Base-by-base conservation (phyloP, 768 basidiomycete species). In the Podaxis pistillaris region DNA sequence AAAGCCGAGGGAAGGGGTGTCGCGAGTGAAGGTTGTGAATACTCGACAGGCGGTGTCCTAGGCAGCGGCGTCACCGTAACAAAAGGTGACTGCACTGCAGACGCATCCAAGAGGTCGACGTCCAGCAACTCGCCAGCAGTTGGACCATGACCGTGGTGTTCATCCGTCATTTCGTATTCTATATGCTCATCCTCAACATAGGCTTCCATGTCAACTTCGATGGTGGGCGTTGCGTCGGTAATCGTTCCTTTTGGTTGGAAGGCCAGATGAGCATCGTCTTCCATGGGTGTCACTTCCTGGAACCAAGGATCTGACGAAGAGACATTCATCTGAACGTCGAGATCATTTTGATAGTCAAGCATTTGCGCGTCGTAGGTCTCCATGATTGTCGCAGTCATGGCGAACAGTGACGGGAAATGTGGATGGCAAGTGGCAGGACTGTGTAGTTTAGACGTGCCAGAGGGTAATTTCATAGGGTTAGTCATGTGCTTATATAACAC, bases 161-260 rank as follows among this genome's bases (percentile, higher is more conserved):
- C 66, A 58, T 66, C 66, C 11, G 56, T 26, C 66, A 67, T 67
- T 36, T 67, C 66, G 28, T 67, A 67, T 54, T 67, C 66, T 49
- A 58, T 47, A 37, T 64, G 56, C 44, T 55, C 38, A n/a, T 64
- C 66, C 24, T 67, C 66, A 17, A 52, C 30, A 56, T 67, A 67
- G 37, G 60, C 66, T 51, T 67, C 64, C 66, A 67, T 67, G 38
- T 67, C 66, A 8, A 67, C 64, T 53, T 67, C 66, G 9, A 65
- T 52, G 19, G 56, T 60, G 30, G 55, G 55, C 44, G 58, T 38
- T 38, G 52, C 6, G 53, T 65, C 56, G 8, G 63, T 37, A 2
- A 47, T 38, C 36, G 36, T 15, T 58, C 50, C 26, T 17, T 58
- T 52, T 49, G 41, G 59, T 7, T 55, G 61, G 54, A 59, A 63